Conservation (phyloP, 2,329 filamentous ascomycete species). For the Epichloe baconii region DNA sequence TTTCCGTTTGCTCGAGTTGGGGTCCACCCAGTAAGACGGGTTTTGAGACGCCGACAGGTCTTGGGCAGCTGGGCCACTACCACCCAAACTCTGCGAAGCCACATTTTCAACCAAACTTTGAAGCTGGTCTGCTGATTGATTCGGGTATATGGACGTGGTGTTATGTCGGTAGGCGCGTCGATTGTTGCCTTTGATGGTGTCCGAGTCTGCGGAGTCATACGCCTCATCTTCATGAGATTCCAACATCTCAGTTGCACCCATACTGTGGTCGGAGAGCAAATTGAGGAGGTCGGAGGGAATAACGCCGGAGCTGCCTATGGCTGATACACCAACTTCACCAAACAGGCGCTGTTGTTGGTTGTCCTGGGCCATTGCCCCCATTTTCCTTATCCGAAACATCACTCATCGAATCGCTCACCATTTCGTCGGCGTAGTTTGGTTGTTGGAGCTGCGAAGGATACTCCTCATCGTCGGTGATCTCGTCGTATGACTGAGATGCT, state of each 20-base stretch:
- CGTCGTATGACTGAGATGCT: slow-evolving; percentile 41
- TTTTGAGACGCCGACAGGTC: slow-evolving; percentile 11
- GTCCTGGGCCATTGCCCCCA: slow-evolving; percentile 48
- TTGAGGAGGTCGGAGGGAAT: slow-evolving; percentile 36
- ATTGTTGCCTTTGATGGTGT: slow-evolving; percentile 14
- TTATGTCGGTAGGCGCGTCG: slow-evolving; percentile 13
- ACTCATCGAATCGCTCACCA: slow-evolving; percentile 29
- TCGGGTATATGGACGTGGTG: slow-evolving; percentile 26
- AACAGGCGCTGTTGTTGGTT: slow-evolving; percentile 32
- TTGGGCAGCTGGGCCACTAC: slow-evolving; percentile 22
- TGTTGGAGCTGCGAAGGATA: slow-evolving; percentile 44
- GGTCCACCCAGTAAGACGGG: slow-evolving; percentile 18
- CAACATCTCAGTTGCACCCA: slow-evolving; percentile 27
- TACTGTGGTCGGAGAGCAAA: slow-evolving; percentile 28
- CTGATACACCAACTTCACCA: slow-evolving; percentile 42
- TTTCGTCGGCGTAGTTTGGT: slow-evolving; percentile 21
- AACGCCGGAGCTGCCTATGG: slow-evolving; percentile 38
- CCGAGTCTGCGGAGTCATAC: slow-evolving; percentile 32
- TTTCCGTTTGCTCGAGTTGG: slow-evolving; percentile 44
- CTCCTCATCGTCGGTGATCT: slow-evolving; percentile 46
- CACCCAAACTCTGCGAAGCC: slow-evolving; percentile 42
- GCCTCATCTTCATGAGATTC: slow-evolving; percentile 29
- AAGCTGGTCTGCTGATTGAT: slow-evolving; percentile 35
- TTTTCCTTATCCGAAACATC: slow-evolving; percentile 77
- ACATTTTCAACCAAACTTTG: slow-evolving; percentile 38